These are phyloP conservation scores for Fusarium agapanthi DNA, from an alignment of 2,329 filamentous ascomycete genomes.

Conservation along the genomic window DNA sequence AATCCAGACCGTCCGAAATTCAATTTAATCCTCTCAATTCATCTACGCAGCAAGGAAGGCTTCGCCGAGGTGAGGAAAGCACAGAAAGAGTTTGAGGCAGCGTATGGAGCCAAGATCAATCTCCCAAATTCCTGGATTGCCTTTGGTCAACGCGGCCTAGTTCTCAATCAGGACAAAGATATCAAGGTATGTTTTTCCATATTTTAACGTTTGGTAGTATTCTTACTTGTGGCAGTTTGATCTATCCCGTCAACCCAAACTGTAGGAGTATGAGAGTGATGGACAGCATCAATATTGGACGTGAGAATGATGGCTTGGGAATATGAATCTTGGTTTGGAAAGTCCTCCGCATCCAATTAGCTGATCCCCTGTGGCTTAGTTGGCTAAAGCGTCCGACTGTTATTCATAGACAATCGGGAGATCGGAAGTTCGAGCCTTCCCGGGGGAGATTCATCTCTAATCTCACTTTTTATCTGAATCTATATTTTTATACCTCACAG, in stretches of 20 bases:
- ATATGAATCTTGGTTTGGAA: fast-evolving
- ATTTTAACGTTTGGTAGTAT: too few relatives aligned
- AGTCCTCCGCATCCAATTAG: neutral
- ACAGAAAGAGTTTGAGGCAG: neutral
- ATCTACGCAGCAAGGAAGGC: neutral
- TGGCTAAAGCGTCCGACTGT: conserved; percentile 41
- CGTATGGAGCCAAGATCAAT: neutral
- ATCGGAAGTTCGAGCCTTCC: conserved; percentile 45
- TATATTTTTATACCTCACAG: fast-evolving
- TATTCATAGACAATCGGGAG: conserved; percentile 42
- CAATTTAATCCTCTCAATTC: neutral
- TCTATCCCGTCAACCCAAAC: neutral
- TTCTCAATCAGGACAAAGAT: neutral
- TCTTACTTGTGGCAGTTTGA: neutral
- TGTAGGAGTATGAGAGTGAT: neutral
- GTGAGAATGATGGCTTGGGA: fast-evolving
- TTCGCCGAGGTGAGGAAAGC: neutral
- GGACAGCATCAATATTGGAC: neutral
- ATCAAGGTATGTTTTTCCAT: neutral
- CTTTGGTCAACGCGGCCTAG: neutral
- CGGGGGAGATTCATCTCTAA: conserved; percentile 31
- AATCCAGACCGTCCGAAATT: neutral
- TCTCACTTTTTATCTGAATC: fast-evolving
- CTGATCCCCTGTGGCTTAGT: conserved; percentile 38
- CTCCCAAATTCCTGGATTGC: neutral